Conservation (phyloP, 805 yeast genomes). For the Kodamaea hsintzibuensis region DNA sequence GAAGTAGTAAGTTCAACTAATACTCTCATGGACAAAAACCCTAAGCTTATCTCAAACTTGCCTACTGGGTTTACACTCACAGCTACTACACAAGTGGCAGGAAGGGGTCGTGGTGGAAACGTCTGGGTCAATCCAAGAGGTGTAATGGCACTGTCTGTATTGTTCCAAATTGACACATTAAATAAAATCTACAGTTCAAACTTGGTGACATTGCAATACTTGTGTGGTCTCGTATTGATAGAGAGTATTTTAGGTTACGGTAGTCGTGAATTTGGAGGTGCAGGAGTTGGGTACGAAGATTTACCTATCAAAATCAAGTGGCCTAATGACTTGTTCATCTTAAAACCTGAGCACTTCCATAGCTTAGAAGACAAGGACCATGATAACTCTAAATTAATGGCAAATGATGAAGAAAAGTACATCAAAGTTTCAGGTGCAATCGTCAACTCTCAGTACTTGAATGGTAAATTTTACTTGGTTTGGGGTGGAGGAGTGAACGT, state of each 20-base stretch:
- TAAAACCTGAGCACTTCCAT: slow-evolving; percentile 59
- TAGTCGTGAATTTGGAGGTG: slow-evolving; percentile 28
- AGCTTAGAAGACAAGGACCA: slow-evolving; percentile 31
- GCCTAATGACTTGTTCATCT: slow-evolving; percentile 92
- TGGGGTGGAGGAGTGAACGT: slow-evolving; percentile 89
- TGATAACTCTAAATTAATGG: slow-evolving; percentile 40
- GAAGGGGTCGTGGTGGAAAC: slow-evolving; percentile 93
- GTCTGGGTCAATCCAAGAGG: slow-evolving; percentile 96
- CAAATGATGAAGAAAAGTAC: slow-evolving; percentile 59
- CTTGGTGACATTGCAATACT: slow-evolving; percentile 83
- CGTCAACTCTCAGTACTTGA: slow-evolving; percentile 72
- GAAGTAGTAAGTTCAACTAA: slow-evolving; percentile 91
- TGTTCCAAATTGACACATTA: slow-evolving; percentile 51
- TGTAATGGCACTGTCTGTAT: slow-evolving; percentile 77
- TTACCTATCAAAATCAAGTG: slow-evolving; percentile 85
- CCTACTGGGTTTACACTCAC: slow-evolving; percentile 72
- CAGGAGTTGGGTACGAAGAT: slow-evolving; percentile 60
- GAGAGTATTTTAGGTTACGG: slow-evolving; percentile 71
- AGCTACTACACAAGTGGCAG: slow-evolving; percentile 85
- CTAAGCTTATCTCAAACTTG: slow-evolving; percentile 51
- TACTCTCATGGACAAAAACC: slow-evolving; percentile 73
- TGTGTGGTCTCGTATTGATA: slow-evolving; percentile 79
- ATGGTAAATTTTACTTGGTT: slow-evolving; percentile 62
- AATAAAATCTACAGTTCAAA: slow-evolving; percentile 41
- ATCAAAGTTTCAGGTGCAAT: slow-evolving; percentile 82